A percentile compares a stretch with the other conserved stretches of the same genome.
phyloP scores from a whole-genome alignment of 257 asterid genomes.

The Mentha longifolia region DNA sequence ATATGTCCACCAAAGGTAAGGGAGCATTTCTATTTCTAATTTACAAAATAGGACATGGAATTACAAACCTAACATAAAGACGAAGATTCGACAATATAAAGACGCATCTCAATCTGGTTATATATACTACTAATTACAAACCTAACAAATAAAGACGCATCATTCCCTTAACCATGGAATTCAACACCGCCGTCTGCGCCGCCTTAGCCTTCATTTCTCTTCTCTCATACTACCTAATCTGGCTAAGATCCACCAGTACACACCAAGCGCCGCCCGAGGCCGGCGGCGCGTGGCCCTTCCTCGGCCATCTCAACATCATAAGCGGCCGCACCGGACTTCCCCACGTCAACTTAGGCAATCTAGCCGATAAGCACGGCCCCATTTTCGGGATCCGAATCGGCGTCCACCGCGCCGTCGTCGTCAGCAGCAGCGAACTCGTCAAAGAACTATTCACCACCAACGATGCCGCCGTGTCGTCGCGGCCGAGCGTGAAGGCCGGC shows the following conservation, averaged over 20 bases:
- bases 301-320: conserved; percentile 32
- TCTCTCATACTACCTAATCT: not conserved
- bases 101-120: too few species aligned
- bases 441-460: conserved; percentile 27
- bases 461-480: conserved; percentile 20
- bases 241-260: not conserved
- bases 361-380: conserved; percentile 19
- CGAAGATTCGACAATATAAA: too few species aligned
- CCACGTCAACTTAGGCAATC: conserved; percentile 2
- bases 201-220: not conserved
- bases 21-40: too few species aligned
- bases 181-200: not conserved
- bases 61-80: too few species aligned
- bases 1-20: too few species aligned
- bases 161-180: not conserved
- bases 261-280: conserved; percentile 21
- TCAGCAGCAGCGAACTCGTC: conserved; percentile 20
- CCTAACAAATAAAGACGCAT: not conserved
- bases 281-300: conserved; percentile 24
- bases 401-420: conserved; percentile 16
- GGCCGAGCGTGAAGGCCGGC: not conserved
- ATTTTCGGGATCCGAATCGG: conserved; percentile 20
- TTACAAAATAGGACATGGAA: too few species aligned
- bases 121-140: not conserved
- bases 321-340: not conserved